Evolutionary conservation across 768 basidiomycete genomes (phyloP).

Genomic region (Collybia nuda): DNA sequence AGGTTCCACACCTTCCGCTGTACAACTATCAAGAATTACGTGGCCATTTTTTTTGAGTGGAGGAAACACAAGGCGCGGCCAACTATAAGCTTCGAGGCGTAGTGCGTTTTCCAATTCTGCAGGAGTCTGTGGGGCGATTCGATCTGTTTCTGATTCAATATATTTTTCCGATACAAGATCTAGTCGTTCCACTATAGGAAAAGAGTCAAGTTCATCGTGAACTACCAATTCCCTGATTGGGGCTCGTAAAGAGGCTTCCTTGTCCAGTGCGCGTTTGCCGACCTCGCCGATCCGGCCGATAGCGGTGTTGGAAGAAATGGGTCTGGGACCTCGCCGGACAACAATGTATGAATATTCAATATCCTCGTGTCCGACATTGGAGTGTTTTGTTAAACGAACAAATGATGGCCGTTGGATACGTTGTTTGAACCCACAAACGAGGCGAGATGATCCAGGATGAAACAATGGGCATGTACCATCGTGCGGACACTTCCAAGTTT

Average conservation of each 20-base stretch:
- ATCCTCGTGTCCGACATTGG: slow-evolving; percentile 82
- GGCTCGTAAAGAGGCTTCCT: slow-evolving; percentile 23
- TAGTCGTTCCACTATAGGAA: slow-evolving; percentile 7
- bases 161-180: slow-evolving; percentile 7
- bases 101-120: slow-evolving; percentile 52
- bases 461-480: slow-evolving; percentile 82
- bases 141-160: slow-evolving; percentile 5
- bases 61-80: slow-evolving; percentile 92
- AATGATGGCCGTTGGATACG: slow-evolving; percentile 85
- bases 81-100: slow-evolving; percentile 74
- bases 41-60: slow-evolving; percentile 92
- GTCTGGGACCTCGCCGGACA: slow-evolving; percentile 76
- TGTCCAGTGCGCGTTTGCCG: slow-evolving; percentile 42
- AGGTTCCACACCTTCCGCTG: slow-evolving; percentile 60
- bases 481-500: slow-evolving; percentile 74
- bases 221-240: slow-evolving; percentile 41
- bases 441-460: slow-evolving; percentile 46
- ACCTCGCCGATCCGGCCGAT: slow-evolving; percentile 56
- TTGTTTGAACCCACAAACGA: slow-evolving; percentile 84
- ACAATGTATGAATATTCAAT: slow-evolving; percentile 89
- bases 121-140: slow-evolving; percentile 11
- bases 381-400: slow-evolving; percentile 86
- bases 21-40: slow-evolving; percentile 88
- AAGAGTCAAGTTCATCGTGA: slow-evolving; percentile 28
- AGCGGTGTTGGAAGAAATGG: slow-evolving; percentile 34